Percentiles rank a stretch among this genome's conserved stretches.
phyloP scores from a whole-genome alignment of 2,329 filamentous ascomycete species.

The Fusarium tjaetaba region DNA sequence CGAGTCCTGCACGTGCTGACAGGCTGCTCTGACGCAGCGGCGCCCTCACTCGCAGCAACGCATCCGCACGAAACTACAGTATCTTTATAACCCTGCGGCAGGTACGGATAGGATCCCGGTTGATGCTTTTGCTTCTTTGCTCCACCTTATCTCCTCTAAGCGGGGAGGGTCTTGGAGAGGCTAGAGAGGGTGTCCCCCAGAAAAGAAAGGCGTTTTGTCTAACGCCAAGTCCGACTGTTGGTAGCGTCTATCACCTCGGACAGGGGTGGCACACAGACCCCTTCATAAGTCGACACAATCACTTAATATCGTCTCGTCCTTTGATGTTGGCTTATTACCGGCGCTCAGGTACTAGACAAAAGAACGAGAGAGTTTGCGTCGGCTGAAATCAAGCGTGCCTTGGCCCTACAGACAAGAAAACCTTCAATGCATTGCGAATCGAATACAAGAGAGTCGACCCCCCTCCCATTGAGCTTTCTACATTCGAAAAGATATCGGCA shows the following conservation, averaged over 20 bases:
- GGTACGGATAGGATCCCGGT: slow-evolving; percentile 44
- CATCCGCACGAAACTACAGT: slow-evolving; percentile 14
- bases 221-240: slow-evolving; percentile 41
- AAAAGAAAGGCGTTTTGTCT: slow-evolving; percentile 32
- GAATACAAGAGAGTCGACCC: slow-evolving; percentile 47
- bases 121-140: slow-evolving; percentile 44
- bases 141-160: slow-evolving; percentile 38
- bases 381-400: slow-evolving; percentile 36
- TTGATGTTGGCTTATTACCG: slow-evolving; percentile 40
- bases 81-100: slow-evolving; percentile 38
- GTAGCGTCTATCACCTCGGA: slow-evolving; percentile 37
- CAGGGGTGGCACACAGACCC: slow-evolving; percentile 50
- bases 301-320: slow-evolving; percentile 41
- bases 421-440: slow-evolving; percentile 38
- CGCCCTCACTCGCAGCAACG: slow-evolving; percentile 6
- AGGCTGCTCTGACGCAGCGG: slow-evolving; percentile 18
- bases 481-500: slow-evolving; percentile 31
- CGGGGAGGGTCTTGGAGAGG: slow-evolving; percentile 27
- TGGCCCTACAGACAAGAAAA: slow-evolving; percentile 31
- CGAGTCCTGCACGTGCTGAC: slow-evolving; percentile 30
- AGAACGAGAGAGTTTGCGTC: slow-evolving; percentile 45
- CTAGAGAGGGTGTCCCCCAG: slow-evolving; percentile 20
- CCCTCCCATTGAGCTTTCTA: slow-evolving; percentile 42
- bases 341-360: slow-evolving; percentile 45
- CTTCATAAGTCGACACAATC: slow-evolving; percentile 48